Conservation (phyloP, 495 filamentous ascomycete species). For the Astrocystis sublimbata region DNA sequence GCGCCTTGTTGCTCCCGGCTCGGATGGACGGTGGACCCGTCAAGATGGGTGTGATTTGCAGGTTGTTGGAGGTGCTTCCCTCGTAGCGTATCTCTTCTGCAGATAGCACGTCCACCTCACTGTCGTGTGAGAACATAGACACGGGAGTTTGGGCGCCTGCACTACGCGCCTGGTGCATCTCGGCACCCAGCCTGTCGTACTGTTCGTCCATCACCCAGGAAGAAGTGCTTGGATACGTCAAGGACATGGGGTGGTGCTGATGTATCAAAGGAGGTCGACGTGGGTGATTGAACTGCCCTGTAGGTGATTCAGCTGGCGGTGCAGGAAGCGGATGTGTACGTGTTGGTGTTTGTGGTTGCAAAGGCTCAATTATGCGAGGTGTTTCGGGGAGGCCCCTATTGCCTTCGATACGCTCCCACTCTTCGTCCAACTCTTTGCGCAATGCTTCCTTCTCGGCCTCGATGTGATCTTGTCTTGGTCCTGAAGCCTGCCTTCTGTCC, state of each 20-base stretch:
- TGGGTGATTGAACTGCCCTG: not conserved
- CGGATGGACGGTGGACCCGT: not conserved
- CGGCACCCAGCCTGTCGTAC: constrained; percentile 10
- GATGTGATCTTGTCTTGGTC: constrained; percentile 14
- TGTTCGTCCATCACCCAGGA: constrained; percentile 7
- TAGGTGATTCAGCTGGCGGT: not conserved
- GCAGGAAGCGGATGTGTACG: not conserved
- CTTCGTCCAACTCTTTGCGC: constrained; percentile 25
- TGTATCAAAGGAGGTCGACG: not conserved
- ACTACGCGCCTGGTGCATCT: constrained; percentile 13
- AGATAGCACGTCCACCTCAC: constrained; percentile 28
- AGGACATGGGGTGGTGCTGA: not conserved
- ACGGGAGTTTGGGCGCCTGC: constrained; percentile 9
- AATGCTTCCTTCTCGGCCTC: constrained; percentile 21
- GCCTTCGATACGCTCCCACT: constrained; percentile 30
- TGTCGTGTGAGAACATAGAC: constrained; percentile 14
- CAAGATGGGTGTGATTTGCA: constrained; percentile 11
- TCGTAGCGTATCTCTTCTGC: constrained; percentile 27
- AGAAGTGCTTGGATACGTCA: not conserved
- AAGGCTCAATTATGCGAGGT: not conserved
- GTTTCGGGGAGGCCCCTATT: constrained; percentile 16
- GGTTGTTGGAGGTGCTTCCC: constrained; percentile 9
- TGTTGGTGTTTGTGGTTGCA: not conserved
- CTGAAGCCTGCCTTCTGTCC: not conserved
- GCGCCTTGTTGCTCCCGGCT: not conserved